Percentiles rank a stretch among this genome's conserved stretches.
Evolutionary conservation across 805 yeast genomes (phyloP).

Genomic region (Barnettozyma salicaria): DNA sequence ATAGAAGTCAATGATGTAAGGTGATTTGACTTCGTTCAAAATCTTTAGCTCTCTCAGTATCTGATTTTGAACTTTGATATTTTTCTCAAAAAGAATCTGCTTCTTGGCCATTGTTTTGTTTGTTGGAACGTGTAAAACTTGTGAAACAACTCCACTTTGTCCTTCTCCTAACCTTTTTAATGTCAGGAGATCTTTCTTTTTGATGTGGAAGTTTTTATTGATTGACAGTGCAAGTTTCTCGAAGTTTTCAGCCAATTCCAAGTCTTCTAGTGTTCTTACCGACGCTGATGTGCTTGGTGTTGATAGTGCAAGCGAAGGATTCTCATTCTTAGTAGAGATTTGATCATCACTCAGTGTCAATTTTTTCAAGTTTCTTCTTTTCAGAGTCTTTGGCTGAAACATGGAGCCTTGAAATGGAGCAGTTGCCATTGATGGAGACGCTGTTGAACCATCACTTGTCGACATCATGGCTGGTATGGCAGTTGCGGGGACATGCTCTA

Average conservation of each 20-base stretch:
- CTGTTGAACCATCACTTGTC: too few relatives aligned
- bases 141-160: constrained; percentile 87
- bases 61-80: constrained; percentile 71
- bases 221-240: constrained; percentile 47
- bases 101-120: constrained; percentile 88
- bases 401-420: constrained; percentile 11
- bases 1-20: constrained; percentile 81
- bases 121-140: constrained; percentile 84
- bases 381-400: constrained; percentile 41
- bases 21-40: constrained; percentile 81
- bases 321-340: constrained; percentile 13
- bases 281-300: constrained; percentile 7
- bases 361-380: constrained; percentile 54
- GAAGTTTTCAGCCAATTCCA: constrained; percentile 36
- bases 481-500: too few relatives aligned
- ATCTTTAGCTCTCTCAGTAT: constrained; percentile 84
- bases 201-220: constrained; percentile 46
- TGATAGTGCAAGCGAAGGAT: constrained; percentile 3
- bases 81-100: constrained; percentile 78
- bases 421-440: constrained; percentile 2
- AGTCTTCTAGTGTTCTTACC: constrained; percentile 22
- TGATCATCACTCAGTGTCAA: constrained; percentile 34
- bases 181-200: constrained; percentile 63
- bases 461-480: too few relatives aligned
- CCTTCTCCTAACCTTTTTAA: constrained; percentile 85